Conservation (phyloP, 805 yeast species). For the Cyberlindnera bimundalis region DNA sequence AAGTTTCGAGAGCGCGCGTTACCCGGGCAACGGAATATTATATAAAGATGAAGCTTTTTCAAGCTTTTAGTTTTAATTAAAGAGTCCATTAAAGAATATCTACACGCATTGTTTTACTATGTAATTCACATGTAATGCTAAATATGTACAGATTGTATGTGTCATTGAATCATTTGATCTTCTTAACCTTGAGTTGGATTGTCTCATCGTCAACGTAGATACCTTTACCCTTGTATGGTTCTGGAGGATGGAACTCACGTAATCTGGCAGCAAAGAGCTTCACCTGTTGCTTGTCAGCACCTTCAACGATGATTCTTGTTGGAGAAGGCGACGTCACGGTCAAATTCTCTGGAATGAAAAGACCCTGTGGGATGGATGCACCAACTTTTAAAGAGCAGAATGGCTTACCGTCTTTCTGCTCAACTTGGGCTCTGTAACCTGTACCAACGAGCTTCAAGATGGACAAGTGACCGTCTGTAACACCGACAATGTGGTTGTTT, state of each 20-base stretch:
- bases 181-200: conserved; percentile 84
- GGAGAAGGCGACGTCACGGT: conserved; percentile 78
- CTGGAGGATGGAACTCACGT: conserved; percentile 89
- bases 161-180: conserved; percentile 64
- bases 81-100: neutral
- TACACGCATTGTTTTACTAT: neutral
- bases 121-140: neutral
- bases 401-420: conserved; percentile 45
- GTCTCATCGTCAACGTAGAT: conserved; percentile 90
- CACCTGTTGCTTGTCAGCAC: conserved; percentile 83
- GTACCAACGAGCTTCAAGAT: conserved; percentile 91
- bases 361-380: conserved; percentile 73
- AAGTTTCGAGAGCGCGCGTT: conserved; percentile 1
- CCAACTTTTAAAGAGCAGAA: conserved; percentile 82
- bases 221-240: conserved; percentile 98
- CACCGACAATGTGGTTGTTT: conserved; percentile 79
- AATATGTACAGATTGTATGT: conserved; percentile 3
- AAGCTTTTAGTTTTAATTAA: too few species aligned
- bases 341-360: conserved; percentile 74
- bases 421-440: conserved; percentile 88
- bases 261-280: conserved; percentile 84
- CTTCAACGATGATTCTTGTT: conserved; percentile 80
- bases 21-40: neutral
- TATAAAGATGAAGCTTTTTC: neutral
- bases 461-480: conserved; percentile 87